A percentile compares a stretch with the other conserved stretches of the same genome.
Conservation (phyloP, 2,329 filamentous ascomycete species). For the Aureobasidium zeae region DNA sequence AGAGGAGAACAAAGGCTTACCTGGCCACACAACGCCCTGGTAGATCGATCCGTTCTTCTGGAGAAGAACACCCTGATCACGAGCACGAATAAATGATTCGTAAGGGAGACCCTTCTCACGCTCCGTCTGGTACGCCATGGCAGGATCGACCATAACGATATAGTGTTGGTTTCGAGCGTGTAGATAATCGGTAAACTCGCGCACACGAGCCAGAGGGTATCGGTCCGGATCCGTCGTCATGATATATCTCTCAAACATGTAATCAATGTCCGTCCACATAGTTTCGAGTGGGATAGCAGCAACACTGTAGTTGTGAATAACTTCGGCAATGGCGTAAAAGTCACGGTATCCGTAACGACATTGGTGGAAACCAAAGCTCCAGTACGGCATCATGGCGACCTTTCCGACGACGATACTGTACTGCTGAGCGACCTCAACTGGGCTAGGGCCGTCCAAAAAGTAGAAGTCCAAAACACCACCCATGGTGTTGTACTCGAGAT, state of each 20-base stretch:
- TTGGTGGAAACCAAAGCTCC: conserved; percentile 45
- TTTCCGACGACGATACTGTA: conserved; percentile 43
- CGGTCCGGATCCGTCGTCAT: conserved; percentile 58
- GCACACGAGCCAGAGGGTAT: conserved; percentile 54
- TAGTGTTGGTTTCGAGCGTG: conserved; percentile 29
- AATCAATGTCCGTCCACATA: conserved; percentile 36
- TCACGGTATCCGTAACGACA: conserved; percentile 44
- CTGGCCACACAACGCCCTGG: conserved; percentile 67
- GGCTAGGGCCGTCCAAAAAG: conserved; percentile 41
- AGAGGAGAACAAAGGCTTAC: conserved; percentile 31
- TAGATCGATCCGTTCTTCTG: conserved; percentile 48
- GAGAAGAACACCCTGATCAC: conserved; percentile 43
- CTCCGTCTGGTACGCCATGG: conserved; percentile 34
- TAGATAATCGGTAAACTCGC: conserved; percentile 55
- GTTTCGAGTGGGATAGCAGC: conserved; percentile 60
- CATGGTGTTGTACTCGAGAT: conserved; percentile 69
- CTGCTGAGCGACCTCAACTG: conserved; percentile 40
- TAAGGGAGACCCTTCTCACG: conserved; percentile 1
- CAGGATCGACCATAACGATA: conserved; percentile 65
- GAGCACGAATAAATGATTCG: conserved; percentile 1
- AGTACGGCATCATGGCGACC: conserved; percentile 44
- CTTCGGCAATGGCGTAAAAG: conserved; percentile 56
- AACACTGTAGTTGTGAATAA: conserved; percentile 56
- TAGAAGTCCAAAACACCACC: conserved; percentile 64
- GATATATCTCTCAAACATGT: conserved; percentile 40